Evolutionary conservation across 2,329 filamentous ascomycete genomes (phyloP).

Genomic region (Penicillium frequentans): DNA sequence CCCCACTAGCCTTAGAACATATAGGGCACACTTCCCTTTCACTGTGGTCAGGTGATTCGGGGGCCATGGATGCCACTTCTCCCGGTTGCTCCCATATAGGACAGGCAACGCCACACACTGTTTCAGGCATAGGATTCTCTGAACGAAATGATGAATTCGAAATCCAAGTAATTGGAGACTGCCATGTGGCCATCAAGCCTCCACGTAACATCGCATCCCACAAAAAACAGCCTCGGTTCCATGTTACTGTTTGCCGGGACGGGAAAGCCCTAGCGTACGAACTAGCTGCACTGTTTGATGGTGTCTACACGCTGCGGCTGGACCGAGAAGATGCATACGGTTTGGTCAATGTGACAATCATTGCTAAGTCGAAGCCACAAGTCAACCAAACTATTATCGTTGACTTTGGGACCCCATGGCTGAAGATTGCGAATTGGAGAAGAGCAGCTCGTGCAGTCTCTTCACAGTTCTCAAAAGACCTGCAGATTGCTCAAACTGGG

Average conservation of each 20-base stretch:
- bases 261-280: conserved; percentile 44
- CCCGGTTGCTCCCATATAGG: conserved; percentile 24
- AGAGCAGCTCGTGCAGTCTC: conserved; percentile 38
- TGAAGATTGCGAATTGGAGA: conserved; percentile 50
- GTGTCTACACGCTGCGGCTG: conserved; percentile 54
- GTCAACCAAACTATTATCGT: conserved; percentile 38
- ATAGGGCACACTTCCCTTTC: conserved; percentile 23
- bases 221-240: conserved; percentile 49
- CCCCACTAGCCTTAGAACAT: conserved; percentile 18
- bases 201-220: conserved; percentile 43
- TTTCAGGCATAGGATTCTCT: conserved; percentile 18
- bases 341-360: conserved; percentile 50
- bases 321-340: conserved; percentile 52
- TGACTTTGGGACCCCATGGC: conserved; percentile 48
- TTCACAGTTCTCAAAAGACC: conserved; percentile 37
- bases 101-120: conserved; percentile 25
- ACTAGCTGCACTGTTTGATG: conserved; percentile 53
- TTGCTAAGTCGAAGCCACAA: conserved; percentile 35
- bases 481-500: conserved; percentile 38
- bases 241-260: conserved; percentile 50
- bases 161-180: conserved; percentile 55
- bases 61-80: conserved; percentile 13
- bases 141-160: conserved; percentile 47
- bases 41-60: conserved; percentile 14
- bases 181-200: conserved; percentile 54